Evolutionary conservation across 2,329 filamentous ascomycete species (phyloP).

Genomic region (Uncinocarpus reesii): DNA sequence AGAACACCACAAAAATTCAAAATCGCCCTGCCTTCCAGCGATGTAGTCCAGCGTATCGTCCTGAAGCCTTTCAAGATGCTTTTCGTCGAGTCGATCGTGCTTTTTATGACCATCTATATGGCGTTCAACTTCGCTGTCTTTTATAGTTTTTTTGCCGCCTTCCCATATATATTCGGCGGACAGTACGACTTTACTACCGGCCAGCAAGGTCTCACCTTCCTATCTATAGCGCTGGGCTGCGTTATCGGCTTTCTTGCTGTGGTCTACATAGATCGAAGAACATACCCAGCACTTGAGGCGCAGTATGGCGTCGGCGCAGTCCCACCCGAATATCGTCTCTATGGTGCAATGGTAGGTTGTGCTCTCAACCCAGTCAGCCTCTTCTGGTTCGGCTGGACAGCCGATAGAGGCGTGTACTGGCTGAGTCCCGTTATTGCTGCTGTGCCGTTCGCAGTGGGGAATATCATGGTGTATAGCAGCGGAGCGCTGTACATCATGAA

Average conservation of each 20-base stretch:
- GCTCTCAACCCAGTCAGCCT: conserved; percentile 13
- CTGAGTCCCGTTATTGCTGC: conserved; percentile 41
- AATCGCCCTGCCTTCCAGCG: not conserved
- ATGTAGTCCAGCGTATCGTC: not conserved
- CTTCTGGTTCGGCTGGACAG: conserved; percentile 24
- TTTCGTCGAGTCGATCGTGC: conserved; percentile 19
- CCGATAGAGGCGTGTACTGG: conserved; percentile 26
- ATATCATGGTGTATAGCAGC: too few species aligned
- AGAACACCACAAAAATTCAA: not conserved
- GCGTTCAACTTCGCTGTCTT: conserved; percentile 18
- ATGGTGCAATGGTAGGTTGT: conserved; percentile 3
- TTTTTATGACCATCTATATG: conserved; percentile 19
- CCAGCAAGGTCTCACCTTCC: conserved; percentile 24
- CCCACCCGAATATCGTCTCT: conserved; percentile 20
- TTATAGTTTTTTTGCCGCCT: conserved; percentile 41
- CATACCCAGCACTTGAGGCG: conserved; percentile 13
- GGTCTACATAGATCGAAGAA: conserved; percentile 11
- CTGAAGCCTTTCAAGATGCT: conserved; percentile 17
- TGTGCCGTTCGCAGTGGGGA: not conserved
- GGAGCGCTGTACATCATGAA: not conserved
- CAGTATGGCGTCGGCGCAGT: conserved; percentile 27
- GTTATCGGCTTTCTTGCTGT: conserved; percentile 15
- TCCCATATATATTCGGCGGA: conserved; percentile 42
- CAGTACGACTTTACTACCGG: conserved; percentile 17
- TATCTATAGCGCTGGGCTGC: conserved; percentile 40